Base-by-base conservation (phyloP, 495 filamentous ascomycete species). In the Aspergillus sclerotioniger region DNA sequence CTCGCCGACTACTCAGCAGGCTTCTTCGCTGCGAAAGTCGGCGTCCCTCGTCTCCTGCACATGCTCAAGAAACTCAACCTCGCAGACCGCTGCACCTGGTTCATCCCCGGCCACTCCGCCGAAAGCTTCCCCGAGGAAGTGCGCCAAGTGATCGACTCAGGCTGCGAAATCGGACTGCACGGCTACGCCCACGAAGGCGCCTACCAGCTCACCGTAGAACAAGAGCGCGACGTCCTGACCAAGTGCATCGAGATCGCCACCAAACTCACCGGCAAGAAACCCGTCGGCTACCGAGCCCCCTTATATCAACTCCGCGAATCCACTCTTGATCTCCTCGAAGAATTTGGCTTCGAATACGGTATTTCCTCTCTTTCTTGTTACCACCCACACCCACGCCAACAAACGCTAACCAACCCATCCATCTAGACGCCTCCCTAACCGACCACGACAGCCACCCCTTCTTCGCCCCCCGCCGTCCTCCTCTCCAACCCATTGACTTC, bases 31-130 rank as follows among this genome's bases (percentile, higher is more conserved):
- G 84, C 79, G 9, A 72, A 75, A 52, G 83, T 86, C 13, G 84
- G 84, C 49, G 84, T 84, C 10, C 81, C 80, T 0, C 79, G 84
- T 20, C 68, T 87, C 13, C 65, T 87, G 6, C 82, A 79, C 41
- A 71, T 87, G 48, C 77, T 87, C 58, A 72, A 76, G 29, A 84
- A 82, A 60, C 74, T 80, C 41, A 64, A 64, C 9, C 75, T 87
- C 35, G 67, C 78, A 6, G 70, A 81, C 6, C 77, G 78, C 29
- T 73, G 82, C 16, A 84, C 84, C 4, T 87, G 84, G 84, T 86
- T 85, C 60, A 78, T 87, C 19, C 84, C 84, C 0, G 84, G 84
- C 8, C 84, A 87, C 65, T 83, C 80, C 1, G 75, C 82, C 53
- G 84, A 87, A 58, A 83, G 75, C 13, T 87, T 87, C 64, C 83